Conservation (phyloP, 2,329 filamentous ascomycete genomes). For the Fusarium chuoi region DNA sequence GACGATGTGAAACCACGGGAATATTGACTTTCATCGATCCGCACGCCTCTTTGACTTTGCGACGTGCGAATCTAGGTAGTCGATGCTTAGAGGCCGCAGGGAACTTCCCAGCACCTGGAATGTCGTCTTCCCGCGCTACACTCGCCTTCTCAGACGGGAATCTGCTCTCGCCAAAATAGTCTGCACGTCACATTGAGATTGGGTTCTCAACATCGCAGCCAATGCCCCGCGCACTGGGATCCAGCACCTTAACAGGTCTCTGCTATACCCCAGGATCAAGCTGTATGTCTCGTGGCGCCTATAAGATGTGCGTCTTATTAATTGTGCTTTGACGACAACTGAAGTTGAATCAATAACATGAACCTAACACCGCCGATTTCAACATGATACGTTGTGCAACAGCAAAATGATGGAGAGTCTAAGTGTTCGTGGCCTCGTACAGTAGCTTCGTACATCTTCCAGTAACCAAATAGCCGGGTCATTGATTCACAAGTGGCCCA, state of each 20-base stretch:
- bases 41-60: slow-evolving; percentile 21
- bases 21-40: slow-evolving; percentile 2
- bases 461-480: slow-evolving; percentile 11
- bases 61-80: background rate
- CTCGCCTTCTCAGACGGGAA: background rate
- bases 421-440: background rate
- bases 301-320: background rate
- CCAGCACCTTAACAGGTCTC: slow-evolving; percentile 14
- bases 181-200: slow-evolving; percentile 4
- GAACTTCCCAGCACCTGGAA: slow-evolving; percentile 22
- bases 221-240: slow-evolving; percentile 4
- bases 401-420: background rate
- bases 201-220: background rate
- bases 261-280: slow-evolving; percentile 11
- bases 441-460: background rate
- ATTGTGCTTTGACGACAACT: background rate
- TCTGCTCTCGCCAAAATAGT: background rate
- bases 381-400: background rate
- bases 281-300: slow-evolving; percentile 20
- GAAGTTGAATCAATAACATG: background rate
- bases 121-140: background rate
- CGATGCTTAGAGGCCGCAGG: slow-evolving; percentile 3
- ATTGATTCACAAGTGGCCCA: slow-evolving; percentile 7
- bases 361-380: background rate
- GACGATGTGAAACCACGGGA: slow-evolving; percentile 30